A percentile compares a stretch with the other conserved stretches of the same genome.
Evolutionary conservation across 2,329 filamentous ascomycete species (phyloP).

Genomic region (Aureobasidium lini): DNA sequence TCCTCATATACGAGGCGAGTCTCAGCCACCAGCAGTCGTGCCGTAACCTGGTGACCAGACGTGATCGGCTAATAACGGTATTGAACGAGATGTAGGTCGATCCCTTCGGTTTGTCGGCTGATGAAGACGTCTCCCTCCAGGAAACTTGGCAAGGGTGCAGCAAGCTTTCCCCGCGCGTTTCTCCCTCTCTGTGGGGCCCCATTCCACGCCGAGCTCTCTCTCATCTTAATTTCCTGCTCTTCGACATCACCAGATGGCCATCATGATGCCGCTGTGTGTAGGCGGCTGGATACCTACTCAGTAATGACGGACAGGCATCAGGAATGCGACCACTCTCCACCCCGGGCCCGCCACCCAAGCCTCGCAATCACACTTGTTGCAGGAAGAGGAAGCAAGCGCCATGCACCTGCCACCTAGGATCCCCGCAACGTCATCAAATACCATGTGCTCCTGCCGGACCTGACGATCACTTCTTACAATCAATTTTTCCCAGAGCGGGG

Average conservation of each 20-base stretch:
- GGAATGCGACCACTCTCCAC: background rate
- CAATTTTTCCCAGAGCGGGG: conserved; percentile 5
- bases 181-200: background rate
- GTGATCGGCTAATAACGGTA: conserved; percentile 4
- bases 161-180: background rate
- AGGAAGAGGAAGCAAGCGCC: background rate
- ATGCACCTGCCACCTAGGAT: background rate
- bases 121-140: background rate
- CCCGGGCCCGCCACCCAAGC: background rate
- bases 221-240: conserved; percentile 1
- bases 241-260: background rate
- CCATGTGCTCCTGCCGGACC: conserved; percentile 4
- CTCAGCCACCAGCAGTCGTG: conserved; percentile 5
- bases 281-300: too few relatives aligned
- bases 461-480: conserved; percentile 5
- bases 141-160: conserved; percentile 3
- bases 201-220: background rate
- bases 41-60: conserved; percentile 4
- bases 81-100: background rate
- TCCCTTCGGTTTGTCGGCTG: conserved; percentile 7
- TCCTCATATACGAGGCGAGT: background rate
- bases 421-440: conserved; percentile 11
- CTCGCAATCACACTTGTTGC: background rate
- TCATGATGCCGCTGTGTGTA: background rate
- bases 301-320: background rate